phyloP scores from a whole-genome alignment of 495 filamentous ascomycete genomes.

The Neurospora sp. region DNA sequence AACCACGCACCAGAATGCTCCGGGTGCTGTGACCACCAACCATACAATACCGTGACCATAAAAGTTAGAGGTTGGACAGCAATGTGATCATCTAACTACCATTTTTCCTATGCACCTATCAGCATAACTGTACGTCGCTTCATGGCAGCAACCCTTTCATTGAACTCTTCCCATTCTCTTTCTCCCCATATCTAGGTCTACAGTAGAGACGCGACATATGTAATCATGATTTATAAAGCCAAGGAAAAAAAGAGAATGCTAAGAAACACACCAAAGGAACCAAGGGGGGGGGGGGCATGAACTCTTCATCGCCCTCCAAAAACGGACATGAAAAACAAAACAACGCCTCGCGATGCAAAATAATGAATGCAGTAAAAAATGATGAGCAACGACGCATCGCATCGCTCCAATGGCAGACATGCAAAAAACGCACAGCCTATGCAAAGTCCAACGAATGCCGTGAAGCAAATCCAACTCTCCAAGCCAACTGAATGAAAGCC shows the following conservation, averaged over 20 bases:
- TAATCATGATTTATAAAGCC: background rate
- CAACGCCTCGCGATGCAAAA: conserved; percentile 3
- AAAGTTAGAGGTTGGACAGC: no score
- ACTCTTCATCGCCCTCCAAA: background rate
- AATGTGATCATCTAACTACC: no score
- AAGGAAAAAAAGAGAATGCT: background rate
- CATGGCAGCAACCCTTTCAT: background rate
- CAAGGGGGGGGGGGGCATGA: no score
- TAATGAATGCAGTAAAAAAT: background rate
- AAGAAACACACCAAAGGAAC: background rate
- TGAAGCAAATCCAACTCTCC: background rate
- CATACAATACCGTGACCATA: no score
- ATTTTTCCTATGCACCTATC: no score
- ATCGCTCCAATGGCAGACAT: background rate
- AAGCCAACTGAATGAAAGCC: no score
- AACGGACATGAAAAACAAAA: background rate
- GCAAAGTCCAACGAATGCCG: background rate
- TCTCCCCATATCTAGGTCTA: background rate
- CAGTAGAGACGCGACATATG: background rate
- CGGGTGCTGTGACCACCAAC: no score
- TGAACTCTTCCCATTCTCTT: background rate
- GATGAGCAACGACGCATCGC: background rate
- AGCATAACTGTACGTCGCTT: background rate
- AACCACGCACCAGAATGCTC: no score
- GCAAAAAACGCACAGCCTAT: background rate